A percentile compares a stretch with the other conserved stretches of the same genome.
Conservation (phyloP, 1,139 yeast species). For the Blastobotrys petasosporus region DNA sequence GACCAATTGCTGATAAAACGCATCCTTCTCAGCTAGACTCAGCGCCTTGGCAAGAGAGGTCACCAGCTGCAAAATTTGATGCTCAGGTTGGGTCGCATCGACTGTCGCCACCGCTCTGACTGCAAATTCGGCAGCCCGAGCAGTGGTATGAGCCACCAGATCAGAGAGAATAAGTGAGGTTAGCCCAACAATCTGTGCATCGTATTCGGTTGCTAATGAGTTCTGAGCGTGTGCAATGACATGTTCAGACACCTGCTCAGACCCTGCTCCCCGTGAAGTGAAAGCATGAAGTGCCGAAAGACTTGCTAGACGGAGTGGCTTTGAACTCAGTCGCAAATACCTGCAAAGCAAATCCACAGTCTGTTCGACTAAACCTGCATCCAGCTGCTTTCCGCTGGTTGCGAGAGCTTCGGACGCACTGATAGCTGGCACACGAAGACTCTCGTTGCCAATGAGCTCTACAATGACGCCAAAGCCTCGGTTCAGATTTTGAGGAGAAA, state of each 20-base stretch:
- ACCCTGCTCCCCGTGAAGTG: not conserved
- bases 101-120: too few relatives aligned
- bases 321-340: conserved; percentile 24
- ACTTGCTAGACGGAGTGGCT: conserved; percentile 25
- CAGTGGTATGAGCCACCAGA: not conserved
- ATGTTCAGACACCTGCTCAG: not conserved
- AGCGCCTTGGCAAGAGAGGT: too few relatives aligned
- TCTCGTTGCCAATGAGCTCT: conserved; percentile 29
- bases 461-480: conserved; percentile 21
- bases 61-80: too few relatives aligned
- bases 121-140: too few relatives aligned
- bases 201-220: conserved; percentile 1
- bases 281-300: conserved; percentile 24
- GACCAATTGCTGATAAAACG: not conserved
- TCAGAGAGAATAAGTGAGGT: conserved; percentile 1
- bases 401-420: conserved; percentile 23
- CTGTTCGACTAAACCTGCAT: conserved; percentile 20
- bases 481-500: conserved; percentile 12
- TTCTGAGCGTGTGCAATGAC: conserved; percentile 8
- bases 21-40: not conserved
- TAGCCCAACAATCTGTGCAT: conserved; percentile 3
- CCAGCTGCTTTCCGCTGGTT: conserved; percentile 8
- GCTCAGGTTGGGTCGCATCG: too few relatives aligned
- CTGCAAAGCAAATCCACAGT: conserved; percentile 19
- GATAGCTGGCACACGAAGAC: conserved; percentile 27